Evolutionary conservation across 2,329 filamentous ascomycete genomes (phyloP).

Genomic region (Colletotrichum scovillei): DNA sequence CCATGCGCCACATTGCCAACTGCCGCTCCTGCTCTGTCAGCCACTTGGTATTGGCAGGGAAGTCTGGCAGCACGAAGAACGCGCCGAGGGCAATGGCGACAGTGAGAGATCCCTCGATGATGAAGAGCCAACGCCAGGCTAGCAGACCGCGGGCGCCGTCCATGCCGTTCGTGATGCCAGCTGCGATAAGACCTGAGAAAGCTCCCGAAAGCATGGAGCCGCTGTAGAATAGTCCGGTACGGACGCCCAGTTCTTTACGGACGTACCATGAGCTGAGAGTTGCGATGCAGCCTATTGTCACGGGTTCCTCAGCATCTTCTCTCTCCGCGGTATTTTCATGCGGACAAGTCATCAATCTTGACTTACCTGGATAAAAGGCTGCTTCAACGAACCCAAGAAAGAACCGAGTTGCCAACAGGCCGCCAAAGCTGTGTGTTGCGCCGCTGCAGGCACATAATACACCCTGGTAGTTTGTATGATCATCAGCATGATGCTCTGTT

Average conservation of each 20-base stretch:
- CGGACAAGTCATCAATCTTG: too few relatives aligned
- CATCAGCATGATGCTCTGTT: not conserved
- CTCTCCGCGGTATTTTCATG: not conserved
- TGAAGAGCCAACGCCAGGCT: conserved; percentile 65
- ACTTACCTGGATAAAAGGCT: conserved; percentile 45
- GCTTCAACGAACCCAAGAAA: conserved; percentile 33
- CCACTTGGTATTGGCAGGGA: conserved; percentile 51
- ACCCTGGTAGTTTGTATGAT: not conserved
- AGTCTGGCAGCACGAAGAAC: conserved; percentile 45
- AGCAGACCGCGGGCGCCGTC: conserved; percentile 23
- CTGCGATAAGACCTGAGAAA: conserved; percentile 39
- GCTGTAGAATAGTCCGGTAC: conserved; percentile 32
- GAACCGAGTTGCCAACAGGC: conserved; percentile 29
- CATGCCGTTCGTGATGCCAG: conserved; percentile 35
- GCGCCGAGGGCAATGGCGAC: conserved; percentile 56
- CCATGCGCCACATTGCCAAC: conserved; percentile 38
- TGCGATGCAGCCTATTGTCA: conserved; percentile 14
- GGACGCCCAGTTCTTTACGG: conserved; percentile 28
- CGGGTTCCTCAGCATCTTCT: not conserved
- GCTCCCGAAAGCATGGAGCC: conserved; percentile 39
- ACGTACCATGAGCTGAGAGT: conserved; percentile 33
- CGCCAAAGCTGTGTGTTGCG: conserved; percentile 14
- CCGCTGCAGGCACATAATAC: conserved; percentile 33
- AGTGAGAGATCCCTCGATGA: conserved; percentile 47
- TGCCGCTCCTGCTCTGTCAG: conserved; percentile 38